phyloP scores from a whole-genome alignment of 2,329 filamentous ascomycete genomes.

The Cytospora leucostoma region DNA sequence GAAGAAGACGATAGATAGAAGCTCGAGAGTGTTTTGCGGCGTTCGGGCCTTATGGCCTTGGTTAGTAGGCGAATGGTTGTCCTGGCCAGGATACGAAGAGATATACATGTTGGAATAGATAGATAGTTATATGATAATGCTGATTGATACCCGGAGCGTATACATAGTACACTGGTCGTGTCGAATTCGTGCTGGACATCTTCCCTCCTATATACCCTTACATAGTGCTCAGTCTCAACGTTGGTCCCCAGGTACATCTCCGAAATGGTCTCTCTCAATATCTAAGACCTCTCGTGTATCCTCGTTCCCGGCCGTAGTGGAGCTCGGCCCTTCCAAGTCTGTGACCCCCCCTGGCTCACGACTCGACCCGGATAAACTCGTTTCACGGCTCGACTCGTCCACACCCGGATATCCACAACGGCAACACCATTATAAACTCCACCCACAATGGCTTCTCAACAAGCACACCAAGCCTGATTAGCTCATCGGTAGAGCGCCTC shows the following conservation, averaged over 20 bases:
- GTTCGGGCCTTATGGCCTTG: neutral
- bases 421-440: too few species aligned
- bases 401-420: too few species aligned
- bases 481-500: constrained; percentile 29
- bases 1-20: neutral
- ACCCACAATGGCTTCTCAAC: neutral
- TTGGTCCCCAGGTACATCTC: too few species aligned
- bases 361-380: too few species aligned
- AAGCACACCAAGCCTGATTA: constrained; percentile 4
- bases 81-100: neutral
- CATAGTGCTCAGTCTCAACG: too few species aligned
- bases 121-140: too few species aligned
- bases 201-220: too few species aligned
- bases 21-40: neutral
- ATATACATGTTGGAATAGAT: too few species aligned
- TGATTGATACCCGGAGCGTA: too few species aligned
- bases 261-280: too few species aligned
- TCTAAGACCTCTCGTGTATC: neutral
- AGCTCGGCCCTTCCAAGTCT: neutral
- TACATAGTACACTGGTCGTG: too few species aligned
- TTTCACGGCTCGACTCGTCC: neutral
- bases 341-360: neutral
- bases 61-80: neutral
- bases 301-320: neutral
- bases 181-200: too few species aligned